Evolutionary conservation across 2,329 filamentous ascomycete species (phyloP).

Genomic region (Phyllosticta capitalensis): DNA sequence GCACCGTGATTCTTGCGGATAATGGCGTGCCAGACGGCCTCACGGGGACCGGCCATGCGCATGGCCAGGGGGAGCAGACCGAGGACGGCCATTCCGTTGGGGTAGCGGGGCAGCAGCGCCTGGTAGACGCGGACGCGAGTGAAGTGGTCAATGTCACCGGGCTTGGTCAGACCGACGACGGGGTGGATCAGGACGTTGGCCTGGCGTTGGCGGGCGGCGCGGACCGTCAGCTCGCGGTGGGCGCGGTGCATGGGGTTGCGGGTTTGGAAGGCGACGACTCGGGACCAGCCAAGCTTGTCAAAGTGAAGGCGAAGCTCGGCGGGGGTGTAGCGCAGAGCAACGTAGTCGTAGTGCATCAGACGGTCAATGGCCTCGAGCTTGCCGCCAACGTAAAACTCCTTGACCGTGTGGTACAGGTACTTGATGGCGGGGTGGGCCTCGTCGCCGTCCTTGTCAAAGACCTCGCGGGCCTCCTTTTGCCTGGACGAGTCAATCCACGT

Average conservation of each 20-base stretch:
- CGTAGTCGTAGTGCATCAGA: slow-evolving; percentile 97
- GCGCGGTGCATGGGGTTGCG: slow-evolving; percentile 96
- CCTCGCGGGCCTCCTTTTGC: slow-evolving; percentile 79
- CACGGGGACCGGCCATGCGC: slow-evolving; percentile 97
- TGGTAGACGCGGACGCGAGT: slow-evolving; percentile 98
- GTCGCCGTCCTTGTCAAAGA: slow-evolving; percentile 71
- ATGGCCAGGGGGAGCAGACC: slow-evolving; percentile 93
- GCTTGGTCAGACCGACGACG: slow-evolving; percentile 96
- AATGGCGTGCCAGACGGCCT: slow-evolving; percentile 99
- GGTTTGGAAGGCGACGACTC: slow-evolving; percentile 98
- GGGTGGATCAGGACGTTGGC: slow-evolving; percentile 99
- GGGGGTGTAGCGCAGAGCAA: slow-evolving; percentile 89
- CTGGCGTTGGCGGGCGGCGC: slow-evolving; percentile 87
- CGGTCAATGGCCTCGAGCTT: slow-evolving; percentile 94
- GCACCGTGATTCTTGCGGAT: slow-evolving; percentile 99
- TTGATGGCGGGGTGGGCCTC: slow-evolving; percentile 86
- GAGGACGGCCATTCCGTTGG: slow-evolving; percentile 97
- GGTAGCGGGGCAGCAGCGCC: slow-evolving; percentile 89
- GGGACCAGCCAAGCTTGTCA: slow-evolving; percentile 98
- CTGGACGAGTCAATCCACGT: slow-evolving; percentile 38
- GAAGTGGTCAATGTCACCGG: slow-evolving; percentile 99
- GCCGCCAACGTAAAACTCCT: slow-evolving; percentile 89
- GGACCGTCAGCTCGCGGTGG: slow-evolving; percentile 94
- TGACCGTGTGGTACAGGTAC: slow-evolving; percentile 71
- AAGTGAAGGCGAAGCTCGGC: slow-evolving; percentile 93